Conservation (phyloP, 2,329 filamentous ascomycete species). For the Aspergillus sp. region DNA sequence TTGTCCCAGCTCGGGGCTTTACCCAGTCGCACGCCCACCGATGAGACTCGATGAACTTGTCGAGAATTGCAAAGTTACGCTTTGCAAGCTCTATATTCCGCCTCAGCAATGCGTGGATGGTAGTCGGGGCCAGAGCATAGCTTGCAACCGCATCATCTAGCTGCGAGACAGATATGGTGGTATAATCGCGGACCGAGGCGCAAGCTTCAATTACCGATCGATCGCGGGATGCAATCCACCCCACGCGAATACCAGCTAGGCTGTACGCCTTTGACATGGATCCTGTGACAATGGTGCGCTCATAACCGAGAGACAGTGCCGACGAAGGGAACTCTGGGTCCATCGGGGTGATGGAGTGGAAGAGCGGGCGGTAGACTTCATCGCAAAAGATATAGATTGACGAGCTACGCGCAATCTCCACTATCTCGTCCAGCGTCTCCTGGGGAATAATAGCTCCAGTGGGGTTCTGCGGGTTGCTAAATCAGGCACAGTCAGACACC, state of each 20-base stretch:
- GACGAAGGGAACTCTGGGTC: constrained; percentile 63
- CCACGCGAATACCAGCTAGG: constrained; percentile 75
- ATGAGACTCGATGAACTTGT: constrained; percentile 66
- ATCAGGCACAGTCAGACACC: constrained; percentile 43
- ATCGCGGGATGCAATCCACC: constrained; percentile 75
- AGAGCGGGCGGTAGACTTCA: constrained; percentile 81
- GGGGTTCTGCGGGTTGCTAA: constrained; percentile 74
- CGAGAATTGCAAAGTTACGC: constrained; percentile 66
- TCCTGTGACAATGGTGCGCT: constrained; percentile 69
- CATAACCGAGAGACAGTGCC: constrained; percentile 69
- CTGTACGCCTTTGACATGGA: constrained; percentile 86
- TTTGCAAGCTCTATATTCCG: constrained; percentile 68
- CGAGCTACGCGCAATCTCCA: constrained; percentile 61
- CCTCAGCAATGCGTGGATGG: constrained; percentile 62
- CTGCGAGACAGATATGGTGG: constrained; percentile 80
- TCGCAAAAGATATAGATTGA: constrained; percentile 69
- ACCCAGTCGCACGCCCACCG: constrained; percentile 66
- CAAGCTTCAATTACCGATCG: constrained; percentile 61
- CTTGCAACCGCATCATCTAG: constrained; percentile 76
- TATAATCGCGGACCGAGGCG: constrained; percentile 72
- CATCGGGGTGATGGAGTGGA: constrained; percentile 64
- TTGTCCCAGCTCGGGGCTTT: constrained; percentile 75
- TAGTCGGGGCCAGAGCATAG: constrained; percentile 67
- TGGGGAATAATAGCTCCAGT: constrained; percentile 69
- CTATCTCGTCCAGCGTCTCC: constrained; percentile 57